Percentiles rank a stretch among this genome's conserved stretches.
These are phyloP conservation scores for Colletotrichum chlorophyti DNA, from an alignment of 2,329 filamentous ascomycete genomes.

Conservation along the genomic window DNA sequence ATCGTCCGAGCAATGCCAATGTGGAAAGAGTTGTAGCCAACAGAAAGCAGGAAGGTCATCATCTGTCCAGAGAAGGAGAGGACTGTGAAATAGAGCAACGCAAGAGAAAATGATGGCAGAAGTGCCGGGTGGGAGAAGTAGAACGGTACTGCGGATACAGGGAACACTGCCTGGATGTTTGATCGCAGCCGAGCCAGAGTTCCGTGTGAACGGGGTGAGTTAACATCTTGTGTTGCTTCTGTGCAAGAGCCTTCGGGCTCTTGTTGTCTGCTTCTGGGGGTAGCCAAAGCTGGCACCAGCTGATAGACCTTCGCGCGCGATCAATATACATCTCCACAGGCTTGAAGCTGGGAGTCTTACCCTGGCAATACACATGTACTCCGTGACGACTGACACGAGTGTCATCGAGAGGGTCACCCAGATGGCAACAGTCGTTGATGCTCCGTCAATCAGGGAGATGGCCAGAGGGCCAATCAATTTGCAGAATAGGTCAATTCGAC, in stretches of 20 bases:
- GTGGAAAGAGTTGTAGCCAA: constrained; percentile 49
- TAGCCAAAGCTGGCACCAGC: no score
- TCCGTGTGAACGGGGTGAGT: no score
- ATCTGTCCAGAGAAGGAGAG: constrained; percentile 60
- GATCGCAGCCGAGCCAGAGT: no score
- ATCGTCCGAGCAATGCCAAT: constrained; percentile 55
- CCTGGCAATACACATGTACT: constrained; percentile 58
- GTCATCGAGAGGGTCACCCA: constrained; percentile 57
- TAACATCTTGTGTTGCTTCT: no score
- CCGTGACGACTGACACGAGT: constrained; percentile 51
- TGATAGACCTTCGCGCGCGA: no score
- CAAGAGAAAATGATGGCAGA: constrained; percentile 59
- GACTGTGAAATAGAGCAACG: constrained; percentile 62
- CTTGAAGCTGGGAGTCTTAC: no score
- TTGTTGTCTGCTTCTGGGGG: no score
- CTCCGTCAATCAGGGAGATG: constrained; percentile 58
- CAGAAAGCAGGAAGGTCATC: constrained; percentile 61
- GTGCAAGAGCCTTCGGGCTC: no score
- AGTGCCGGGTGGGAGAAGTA: constrained; percentile 59
- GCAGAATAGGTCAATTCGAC: constrained; percentile 67
- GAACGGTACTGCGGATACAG: constrained; percentile 36
- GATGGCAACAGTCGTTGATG: constrained; percentile 56
- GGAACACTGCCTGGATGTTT: no score
- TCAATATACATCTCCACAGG: no score
- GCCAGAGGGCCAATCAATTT: constrained; percentile 63